A percentile compares a stretch with the other conserved stretches of the same genome.
Evolutionary conservation across 2,329 filamentous ascomycete genomes (phyloP).

Genomic region (Ceratocystis eucalypticola): DNA sequence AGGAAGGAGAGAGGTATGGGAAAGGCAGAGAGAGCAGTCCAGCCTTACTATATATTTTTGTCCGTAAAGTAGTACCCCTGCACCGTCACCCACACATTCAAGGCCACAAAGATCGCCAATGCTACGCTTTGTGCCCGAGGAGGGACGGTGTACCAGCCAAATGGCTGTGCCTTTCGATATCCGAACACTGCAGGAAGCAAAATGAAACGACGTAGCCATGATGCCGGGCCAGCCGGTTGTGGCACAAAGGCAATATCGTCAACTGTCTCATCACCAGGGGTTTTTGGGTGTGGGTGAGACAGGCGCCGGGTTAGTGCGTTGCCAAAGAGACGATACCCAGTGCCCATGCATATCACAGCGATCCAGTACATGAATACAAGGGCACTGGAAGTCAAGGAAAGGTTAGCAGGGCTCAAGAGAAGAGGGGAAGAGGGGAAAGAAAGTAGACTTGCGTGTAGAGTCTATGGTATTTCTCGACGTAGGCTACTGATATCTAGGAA

Average conservation of each 20-base stretch:
- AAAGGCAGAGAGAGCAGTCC: neutral
- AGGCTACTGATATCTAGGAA: constrained; percentile 28
- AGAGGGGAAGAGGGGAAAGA: neutral
- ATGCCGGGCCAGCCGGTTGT: constrained; percentile 15
- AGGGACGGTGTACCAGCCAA: constrained; percentile 34
- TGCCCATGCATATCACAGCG: constrained; percentile 28
- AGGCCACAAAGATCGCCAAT: constrained; percentile 27
- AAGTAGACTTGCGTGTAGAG: neutral
- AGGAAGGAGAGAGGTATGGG: neutral
- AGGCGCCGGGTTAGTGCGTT: neutral
- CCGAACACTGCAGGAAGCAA: constrained; percentile 33
- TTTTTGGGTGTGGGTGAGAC: neutral
- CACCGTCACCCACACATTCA: constrained; percentile 29
- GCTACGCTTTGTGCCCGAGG: constrained; percentile 33
- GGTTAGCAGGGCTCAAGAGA: constrained; percentile 5
- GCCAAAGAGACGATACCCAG: constrained; percentile 24
- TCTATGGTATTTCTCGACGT: constrained; percentile 13
- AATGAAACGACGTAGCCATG: constrained; percentile 27
- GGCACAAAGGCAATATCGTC: neutral
- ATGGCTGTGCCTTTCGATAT: constrained; percentile 30
- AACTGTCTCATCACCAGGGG: neutral
- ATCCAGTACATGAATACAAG: constrained; percentile 28
- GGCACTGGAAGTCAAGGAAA: neutral
- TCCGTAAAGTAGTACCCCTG: constrained; percentile 29
- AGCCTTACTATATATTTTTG: constrained; percentile 30